These are phyloP conservation scores for Penicillium sp. DNA, from an alignment of 2,329 filamentous ascomycete species.

Conservation along the genomic window DNA sequence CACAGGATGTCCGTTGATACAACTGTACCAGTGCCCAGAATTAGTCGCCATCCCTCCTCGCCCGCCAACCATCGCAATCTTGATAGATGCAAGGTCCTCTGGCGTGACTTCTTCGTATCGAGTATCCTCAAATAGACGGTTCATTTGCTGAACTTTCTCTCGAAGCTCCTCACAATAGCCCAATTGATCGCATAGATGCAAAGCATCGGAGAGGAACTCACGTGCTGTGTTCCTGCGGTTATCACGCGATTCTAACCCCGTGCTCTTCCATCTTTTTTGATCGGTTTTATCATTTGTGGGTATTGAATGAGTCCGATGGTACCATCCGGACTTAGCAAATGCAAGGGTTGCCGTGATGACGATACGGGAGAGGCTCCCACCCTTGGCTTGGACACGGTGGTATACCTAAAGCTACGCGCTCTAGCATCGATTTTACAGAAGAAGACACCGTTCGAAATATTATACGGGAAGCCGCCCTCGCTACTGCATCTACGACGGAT, in stretches of 20 bases:
- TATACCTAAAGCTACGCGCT: no score
- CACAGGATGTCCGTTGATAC: constrained; percentile 15
- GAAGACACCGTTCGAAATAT: no score
- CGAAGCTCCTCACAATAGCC: constrained; percentile 2
- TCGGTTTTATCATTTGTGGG: not conserved
- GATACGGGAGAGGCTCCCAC: no score
- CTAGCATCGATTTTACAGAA: no score
- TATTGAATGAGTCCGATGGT: not conserved
- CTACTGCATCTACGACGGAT: no score
- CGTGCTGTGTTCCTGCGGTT: not conserved
- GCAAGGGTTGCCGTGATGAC: constrained; percentile 3
- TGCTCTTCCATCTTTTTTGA: not conserved
- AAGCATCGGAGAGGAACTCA: not conserved
- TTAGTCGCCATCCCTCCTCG: constrained; percentile 12
- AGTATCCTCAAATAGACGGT: not conserved
- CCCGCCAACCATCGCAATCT: constrained; percentile 12
- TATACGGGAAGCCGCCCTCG: no score
- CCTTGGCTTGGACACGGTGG: no score
- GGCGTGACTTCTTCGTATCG: constrained; percentile 10
- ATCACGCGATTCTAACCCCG: not conserved
- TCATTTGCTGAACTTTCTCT: constrained; percentile 4
- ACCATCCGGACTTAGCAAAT: constrained; percentile 8
- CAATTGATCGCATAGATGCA: constrained; percentile 6
- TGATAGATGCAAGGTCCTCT: constrained; percentile 12
- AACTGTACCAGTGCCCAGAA: constrained; percentile 18